Evolutionary conservation across 2,329 filamentous ascomycete species (phyloP).

Genomic region (Magnaporthiopsis rhizophila): DNA sequence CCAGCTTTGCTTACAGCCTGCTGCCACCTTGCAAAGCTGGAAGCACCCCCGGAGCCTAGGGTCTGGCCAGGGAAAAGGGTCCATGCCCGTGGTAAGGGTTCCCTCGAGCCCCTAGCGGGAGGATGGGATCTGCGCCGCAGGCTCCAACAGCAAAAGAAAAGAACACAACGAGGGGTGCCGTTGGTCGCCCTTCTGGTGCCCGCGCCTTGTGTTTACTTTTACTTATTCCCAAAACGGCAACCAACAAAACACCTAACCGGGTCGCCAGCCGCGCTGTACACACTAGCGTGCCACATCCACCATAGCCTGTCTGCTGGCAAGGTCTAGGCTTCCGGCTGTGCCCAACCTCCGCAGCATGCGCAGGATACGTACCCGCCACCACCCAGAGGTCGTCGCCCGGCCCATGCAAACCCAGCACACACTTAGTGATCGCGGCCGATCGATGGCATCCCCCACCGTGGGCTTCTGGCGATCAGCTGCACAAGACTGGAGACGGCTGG

Average conservation of each 20-base stretch:
- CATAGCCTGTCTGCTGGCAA: neutral
- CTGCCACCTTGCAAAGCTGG: neutral
- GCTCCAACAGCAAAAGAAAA: neutral
- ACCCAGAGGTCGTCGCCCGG: neutral
- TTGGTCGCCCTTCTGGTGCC: neutral
- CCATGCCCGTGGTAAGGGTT: neutral
- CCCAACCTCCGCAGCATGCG: neutral
- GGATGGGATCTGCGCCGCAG: neutral
- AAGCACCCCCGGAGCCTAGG: neutral
- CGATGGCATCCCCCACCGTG: neutral
- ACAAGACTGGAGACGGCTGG: neutral
- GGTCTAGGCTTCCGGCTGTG: neutral
- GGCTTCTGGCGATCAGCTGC: neutral
- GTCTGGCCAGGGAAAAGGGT: neutral
- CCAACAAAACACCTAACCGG: neutral
- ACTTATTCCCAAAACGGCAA: neutral
- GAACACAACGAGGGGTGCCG: neutral
- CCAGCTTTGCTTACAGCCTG: neutral
- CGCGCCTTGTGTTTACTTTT: neutral
- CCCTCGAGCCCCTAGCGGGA: neutral
- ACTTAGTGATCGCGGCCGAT: neutral
- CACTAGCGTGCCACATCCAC: neutral
- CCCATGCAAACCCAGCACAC: neutral
- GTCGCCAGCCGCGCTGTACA: neutral
- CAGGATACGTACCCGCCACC: neutral